Conservation (phyloP, 306 rosid genomes). For the Pueraria montana region DNA sequence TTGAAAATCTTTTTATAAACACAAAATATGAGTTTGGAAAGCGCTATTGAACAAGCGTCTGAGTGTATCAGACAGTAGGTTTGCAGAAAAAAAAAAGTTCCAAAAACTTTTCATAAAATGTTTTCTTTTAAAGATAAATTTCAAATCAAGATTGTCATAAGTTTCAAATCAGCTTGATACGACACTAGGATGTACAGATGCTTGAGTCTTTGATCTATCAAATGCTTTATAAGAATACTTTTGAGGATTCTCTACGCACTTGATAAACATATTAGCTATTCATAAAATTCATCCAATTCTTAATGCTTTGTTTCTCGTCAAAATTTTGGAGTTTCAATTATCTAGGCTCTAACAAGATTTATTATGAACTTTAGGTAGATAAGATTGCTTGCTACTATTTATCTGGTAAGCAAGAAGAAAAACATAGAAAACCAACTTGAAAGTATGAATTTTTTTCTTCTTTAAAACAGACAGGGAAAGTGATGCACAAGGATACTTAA, state of each 20-base stretch:
- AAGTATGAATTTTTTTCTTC: conserved; percentile 7
- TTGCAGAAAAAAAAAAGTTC: too few species aligned
- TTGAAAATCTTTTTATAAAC: neutral
- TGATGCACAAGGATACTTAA: neutral
- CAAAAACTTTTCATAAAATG: too few species aligned
- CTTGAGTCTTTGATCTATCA: neutral
- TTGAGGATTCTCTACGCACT: neutral
- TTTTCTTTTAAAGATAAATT: too few species aligned
- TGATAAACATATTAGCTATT: neutral
- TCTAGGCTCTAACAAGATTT: neutral
- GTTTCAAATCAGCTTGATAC: neutral
- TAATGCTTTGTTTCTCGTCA: neutral
- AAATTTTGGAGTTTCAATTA: neutral
- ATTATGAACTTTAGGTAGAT: neutral
- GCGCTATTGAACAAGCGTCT: neutral
- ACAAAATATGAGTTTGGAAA: neutral
- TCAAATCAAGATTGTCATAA: too few species aligned
- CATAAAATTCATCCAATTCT: neutral
- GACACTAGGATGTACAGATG: neutral
- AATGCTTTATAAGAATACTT: neutral
- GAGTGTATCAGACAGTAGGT: neutral
- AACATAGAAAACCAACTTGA: conserved; percentile 14
- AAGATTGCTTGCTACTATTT: conserved; percentile 10
- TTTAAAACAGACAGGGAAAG: conserved; percentile 11
- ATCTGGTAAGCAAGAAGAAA: conserved; percentile 28